These are phyloP conservation scores for Calycina marina DNA, from an alignment of 2,329 filamentous ascomycete species.

Conservation along the genomic window DNA sequence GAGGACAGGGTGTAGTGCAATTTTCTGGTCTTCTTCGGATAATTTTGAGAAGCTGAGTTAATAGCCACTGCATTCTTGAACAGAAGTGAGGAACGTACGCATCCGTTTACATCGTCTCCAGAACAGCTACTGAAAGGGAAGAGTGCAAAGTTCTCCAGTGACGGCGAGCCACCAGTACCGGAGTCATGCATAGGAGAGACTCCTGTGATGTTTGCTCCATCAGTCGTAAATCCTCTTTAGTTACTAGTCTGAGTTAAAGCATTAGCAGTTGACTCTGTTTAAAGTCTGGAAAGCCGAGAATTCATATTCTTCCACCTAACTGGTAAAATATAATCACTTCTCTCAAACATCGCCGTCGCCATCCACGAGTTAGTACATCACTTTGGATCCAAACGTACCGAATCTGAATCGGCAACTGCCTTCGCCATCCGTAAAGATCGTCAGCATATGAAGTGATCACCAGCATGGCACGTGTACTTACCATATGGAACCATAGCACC, in stretches of 20 bases:
- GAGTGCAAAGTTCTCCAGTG: constrained; percentile 58
- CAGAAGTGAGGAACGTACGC: constrained; percentile 22
- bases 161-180: constrained; percentile 36
- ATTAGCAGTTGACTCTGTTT: too few species aligned
- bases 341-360: too few species aligned
- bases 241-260: too few species aligned
- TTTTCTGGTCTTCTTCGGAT: constrained; percentile 33
- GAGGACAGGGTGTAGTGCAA: constrained; percentile 27
- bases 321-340: too few species aligned
- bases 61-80: too few species aligned
- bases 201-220: constrained; percentile 24
- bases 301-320: too few species aligned
- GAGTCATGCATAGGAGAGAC: constrained; percentile 27
- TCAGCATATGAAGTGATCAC: not conserved
- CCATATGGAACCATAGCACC: constrained; percentile 39
- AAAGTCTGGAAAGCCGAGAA: too few species aligned
- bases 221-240: constrained; percentile 39
- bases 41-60: too few species aligned
- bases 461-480: constrained; percentile 5
- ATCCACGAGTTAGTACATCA: too few species aligned
- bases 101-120: constrained; percentile 44
- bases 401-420: constrained; percentile 37
- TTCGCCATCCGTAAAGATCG: constrained; percentile 28
- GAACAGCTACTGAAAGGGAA: constrained; percentile 51
- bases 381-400: too few species aligned